Evolutionary conservation across 179 eudicot species (phyloP).

Genomic region (Camellia oleifera): DNA sequence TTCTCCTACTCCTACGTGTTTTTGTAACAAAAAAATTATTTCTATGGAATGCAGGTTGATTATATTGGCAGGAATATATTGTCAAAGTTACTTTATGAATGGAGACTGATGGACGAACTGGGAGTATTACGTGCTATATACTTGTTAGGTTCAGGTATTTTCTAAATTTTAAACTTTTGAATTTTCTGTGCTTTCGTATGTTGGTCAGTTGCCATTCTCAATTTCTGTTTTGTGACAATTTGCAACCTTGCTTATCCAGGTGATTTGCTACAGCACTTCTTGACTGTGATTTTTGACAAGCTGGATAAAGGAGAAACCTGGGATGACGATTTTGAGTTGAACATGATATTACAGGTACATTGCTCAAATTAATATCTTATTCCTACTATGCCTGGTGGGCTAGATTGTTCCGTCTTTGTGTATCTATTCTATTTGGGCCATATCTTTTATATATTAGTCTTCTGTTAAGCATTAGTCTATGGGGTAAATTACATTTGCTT

Average conservation of each 20-base stretch:
- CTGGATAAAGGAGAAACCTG: conserved; percentile 90
- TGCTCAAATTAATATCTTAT: conserved; percentile 9
- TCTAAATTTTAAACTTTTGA: neutral
- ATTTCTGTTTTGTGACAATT: conserved; percentile 6
- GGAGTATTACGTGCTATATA: conserved; percentile 88
- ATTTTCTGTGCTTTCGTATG: neutral
- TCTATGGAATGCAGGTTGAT: conserved; percentile 61
- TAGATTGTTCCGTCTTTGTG: neutral
- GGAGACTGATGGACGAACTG: conserved; percentile 97
- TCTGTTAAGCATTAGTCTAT: no score
- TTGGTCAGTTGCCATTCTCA: conserved; percentile 11
- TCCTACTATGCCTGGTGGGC: neutral
- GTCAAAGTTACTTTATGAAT: conserved; percentile 76
- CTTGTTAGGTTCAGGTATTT: conserved; percentile 91
- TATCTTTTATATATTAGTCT: neutral
- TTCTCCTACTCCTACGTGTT: neutral
- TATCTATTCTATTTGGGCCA: neutral
- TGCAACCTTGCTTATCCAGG: conserved; percentile 48
- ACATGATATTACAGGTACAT: conserved; percentile 80
- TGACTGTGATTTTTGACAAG: conserved; percentile 75
- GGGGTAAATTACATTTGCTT: no score
- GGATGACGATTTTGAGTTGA: conserved; percentile 99
- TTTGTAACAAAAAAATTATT: neutral
- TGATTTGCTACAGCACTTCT: conserved; percentile 92
- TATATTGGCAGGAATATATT: conserved; percentile 71